A percentile compares a stretch with the other conserved stretches of the same genome.
Evolutionary conservation across 176 grass and related monocot species (phyloP).

Genomic region (Poa annua): DNA sequence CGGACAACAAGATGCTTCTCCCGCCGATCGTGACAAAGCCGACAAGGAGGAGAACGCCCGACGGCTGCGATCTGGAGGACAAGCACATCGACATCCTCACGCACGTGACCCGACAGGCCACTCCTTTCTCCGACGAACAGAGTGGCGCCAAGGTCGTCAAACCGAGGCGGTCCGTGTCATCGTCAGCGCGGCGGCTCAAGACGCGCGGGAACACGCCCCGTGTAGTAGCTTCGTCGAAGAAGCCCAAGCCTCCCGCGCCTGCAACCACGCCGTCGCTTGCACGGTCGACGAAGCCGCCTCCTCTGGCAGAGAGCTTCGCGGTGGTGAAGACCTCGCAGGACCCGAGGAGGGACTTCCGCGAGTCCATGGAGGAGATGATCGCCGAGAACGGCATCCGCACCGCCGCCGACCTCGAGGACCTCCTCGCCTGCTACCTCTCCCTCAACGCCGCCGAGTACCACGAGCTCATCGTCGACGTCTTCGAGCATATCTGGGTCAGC

Average conservation of each 20-base stretch:
- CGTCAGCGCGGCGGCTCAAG: conserved; percentile 49
- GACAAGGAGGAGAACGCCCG: neutral
- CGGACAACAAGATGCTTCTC: conserved; percentile 34
- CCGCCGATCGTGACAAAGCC: conserved; percentile 72
- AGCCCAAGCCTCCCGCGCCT: conserved; percentile 18
- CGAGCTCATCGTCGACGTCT: conserved; percentile 86
- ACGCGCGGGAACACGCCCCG: conserved; percentile 66
- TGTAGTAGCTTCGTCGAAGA: conserved; percentile 42
- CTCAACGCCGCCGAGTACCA: conserved; percentile 90
- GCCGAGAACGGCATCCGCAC: conserved; percentile 67
- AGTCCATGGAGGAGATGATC: conserved; percentile 99
- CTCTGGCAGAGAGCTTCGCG: conserved; percentile 67
- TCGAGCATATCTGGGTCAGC: conserved; percentile 77
- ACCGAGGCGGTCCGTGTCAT: conserved; percentile 47
- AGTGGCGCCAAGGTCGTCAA: conserved; percentile 22
- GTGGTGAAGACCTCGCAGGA: conserved; percentile 77
- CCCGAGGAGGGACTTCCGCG: conserved; percentile 78
- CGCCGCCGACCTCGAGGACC: conserved; percentile 83
- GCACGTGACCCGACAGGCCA: neutral
- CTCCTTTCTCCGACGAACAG: conserved; percentile 1
- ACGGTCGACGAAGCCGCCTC: conserved; percentile 8
- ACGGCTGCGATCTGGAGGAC: conserved; percentile 39
- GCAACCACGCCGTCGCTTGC: neutral
- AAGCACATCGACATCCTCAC: conserved; percentile 39
- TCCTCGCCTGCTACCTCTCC: conserved; percentile 90